Conservation (phyloP, 139 green algal genomes). For the Volvox africanus region DNA sequence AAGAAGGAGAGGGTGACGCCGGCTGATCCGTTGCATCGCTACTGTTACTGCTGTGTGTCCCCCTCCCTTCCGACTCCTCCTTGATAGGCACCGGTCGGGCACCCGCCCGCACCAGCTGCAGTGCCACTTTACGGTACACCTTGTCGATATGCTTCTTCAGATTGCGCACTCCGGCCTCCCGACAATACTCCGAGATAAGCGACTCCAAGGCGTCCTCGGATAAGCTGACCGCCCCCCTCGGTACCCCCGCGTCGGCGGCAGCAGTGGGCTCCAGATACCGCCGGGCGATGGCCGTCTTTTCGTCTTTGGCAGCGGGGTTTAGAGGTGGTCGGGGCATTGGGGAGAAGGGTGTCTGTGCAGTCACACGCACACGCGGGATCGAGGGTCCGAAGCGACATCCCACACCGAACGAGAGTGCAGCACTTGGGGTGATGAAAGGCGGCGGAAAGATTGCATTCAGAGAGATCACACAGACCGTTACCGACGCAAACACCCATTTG, state of each 20-base stretch:
- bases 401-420: too few relatives aligned
- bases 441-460: too few relatives aligned
- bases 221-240: constrained; percentile 70
- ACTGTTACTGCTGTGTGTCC: not conserved
- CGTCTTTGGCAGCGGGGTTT: constrained; percentile 58
- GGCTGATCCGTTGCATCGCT: not conserved
- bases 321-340: not conserved
- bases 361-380: too few relatives aligned
- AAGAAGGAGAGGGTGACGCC: not conserved
- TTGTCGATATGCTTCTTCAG: constrained; percentile 98
- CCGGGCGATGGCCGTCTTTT: constrained; percentile 95
- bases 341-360: not conserved
- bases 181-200: constrained; percentile 93
- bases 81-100: not conserved
- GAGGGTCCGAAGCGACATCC: too few relatives aligned
- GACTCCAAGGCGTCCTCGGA: constrained; percentile 81
- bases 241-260: constrained; percentile 80
- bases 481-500: too few relatives aligned
- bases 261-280: constrained; percentile 90
- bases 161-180: constrained; percentile 96
- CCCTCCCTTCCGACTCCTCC: not conserved
- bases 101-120: constrained; percentile 40
- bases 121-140: constrained; percentile 89
- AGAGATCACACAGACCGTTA: too few relatives aligned
- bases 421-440: too few relatives aligned